Evolutionary conservation across 805 yeast genomes (phyloP).

Genomic region (Monosporozyma solicola): DNA sequence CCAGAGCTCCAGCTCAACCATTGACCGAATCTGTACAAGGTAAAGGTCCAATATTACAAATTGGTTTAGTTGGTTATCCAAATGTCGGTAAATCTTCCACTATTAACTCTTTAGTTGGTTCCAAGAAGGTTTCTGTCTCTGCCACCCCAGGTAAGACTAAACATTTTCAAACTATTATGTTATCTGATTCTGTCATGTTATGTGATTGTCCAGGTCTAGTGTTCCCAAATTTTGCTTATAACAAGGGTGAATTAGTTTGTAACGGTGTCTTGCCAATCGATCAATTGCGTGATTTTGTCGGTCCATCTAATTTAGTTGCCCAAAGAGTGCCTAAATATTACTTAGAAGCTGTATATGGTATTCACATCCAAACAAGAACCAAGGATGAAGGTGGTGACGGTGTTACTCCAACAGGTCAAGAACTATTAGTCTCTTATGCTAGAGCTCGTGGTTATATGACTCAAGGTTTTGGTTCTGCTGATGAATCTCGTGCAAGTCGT

Average conservation of each 20-base stretch:
- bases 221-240: slow-evolving; percentile 93
- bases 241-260: slow-evolving; percentile 93
- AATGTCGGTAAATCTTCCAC: slow-evolving; percentile 97
- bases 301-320: slow-evolving; percentile 78
- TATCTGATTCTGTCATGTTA: slow-evolving; percentile 71
- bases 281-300: slow-evolving; percentile 85
- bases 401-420: slow-evolving; percentile 72
- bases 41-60: slow-evolving; percentile 59
- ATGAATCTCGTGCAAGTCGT: slow-evolving; percentile 90
- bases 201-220: slow-evolving; percentile 99
- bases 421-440: slow-evolving; percentile 83
- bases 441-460: slow-evolving; percentile 96
- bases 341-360: slow-evolving; percentile 89
- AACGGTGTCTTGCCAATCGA: slow-evolving; percentile 98
- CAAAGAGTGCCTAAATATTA: slow-evolving; percentile 82
- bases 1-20: slow-evolving; percentile 63
- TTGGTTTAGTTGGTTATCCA: slow-evolving; percentile 97
- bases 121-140: slow-evolving; percentile 96
- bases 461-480: slow-evolving; percentile 95
- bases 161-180: slow-evolving; percentile 91
- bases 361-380: slow-evolving; percentile 68
- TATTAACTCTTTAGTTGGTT: slow-evolving; percentile 90
- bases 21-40: slow-evolving; percentile 46
- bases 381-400: slow-evolving; percentile 86
- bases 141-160: slow-evolving; percentile 98